Evolutionary conservation across 2,329 filamentous ascomycete genomes (phyloP).

Genomic region (Pezicula neosporulosa): DNA sequence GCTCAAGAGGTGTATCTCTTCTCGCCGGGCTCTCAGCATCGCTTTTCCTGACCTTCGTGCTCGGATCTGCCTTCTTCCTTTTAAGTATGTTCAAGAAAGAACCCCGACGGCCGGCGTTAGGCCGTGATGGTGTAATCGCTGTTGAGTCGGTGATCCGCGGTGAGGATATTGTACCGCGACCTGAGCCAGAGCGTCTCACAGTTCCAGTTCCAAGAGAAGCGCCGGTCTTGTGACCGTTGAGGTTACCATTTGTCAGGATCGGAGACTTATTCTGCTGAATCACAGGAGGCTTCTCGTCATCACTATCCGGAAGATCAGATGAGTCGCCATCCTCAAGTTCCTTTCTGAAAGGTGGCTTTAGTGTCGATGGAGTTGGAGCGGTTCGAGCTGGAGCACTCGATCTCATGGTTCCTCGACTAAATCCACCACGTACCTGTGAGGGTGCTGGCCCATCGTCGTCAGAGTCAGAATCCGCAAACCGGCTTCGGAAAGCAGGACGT

Average conservation of each 20-base stretch:
- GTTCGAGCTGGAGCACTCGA: constrained; percentile 11
- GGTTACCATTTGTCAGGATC: constrained; percentile 14
- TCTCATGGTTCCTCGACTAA: constrained; percentile 14
- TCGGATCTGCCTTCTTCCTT: constrained; percentile 54
- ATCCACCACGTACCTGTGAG: not conserved
- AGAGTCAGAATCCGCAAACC: constrained; percentile 62
- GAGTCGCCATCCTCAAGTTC: constrained; percentile 55
- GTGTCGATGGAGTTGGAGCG: constrained; percentile 25
- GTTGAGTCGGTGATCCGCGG: constrained; percentile 2
- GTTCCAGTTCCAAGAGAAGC: constrained; percentile 21
- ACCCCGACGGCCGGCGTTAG: constrained; percentile 36
- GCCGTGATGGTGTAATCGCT: constrained; percentile 12
- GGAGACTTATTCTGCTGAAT: constrained; percentile 4
- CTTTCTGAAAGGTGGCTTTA: constrained; percentile 43
- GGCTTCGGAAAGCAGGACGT: constrained; percentile 35
- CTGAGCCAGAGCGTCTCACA: constrained; percentile 35
- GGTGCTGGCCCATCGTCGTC: constrained; percentile 40
- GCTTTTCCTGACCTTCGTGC: constrained; percentile 50
- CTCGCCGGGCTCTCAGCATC: constrained; percentile 57
- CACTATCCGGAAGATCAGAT: constrained; percentile 58
- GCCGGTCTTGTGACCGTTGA: constrained; percentile 2
- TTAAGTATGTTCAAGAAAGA: constrained; percentile 60
- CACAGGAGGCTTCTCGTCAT: constrained; percentile 42
- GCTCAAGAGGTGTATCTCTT: constrained; percentile 59
- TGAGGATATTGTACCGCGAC: constrained; percentile 24